phyloP scores from a whole-genome alignment of 2,329 filamentous ascomycete genomes.

The Trichoderma citrinoviride region DNA sequence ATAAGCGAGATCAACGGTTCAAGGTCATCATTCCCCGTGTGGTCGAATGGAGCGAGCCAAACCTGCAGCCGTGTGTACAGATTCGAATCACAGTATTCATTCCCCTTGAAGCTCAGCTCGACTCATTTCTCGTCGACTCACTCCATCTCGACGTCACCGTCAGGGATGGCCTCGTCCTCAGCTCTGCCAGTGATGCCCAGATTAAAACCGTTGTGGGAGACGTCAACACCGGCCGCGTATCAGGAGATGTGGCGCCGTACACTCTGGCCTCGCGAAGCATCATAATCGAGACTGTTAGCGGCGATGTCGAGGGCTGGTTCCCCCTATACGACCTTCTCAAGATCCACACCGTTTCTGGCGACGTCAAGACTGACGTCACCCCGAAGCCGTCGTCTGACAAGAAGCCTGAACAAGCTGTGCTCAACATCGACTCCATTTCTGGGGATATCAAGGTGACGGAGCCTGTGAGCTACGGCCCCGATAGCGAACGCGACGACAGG shows the following conservation, averaged over 20 bases:
- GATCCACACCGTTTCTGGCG: constrained; percentile 46
- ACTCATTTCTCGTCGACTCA: constrained; percentile 37
- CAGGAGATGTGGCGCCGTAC: constrained; percentile 37
- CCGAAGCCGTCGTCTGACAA: constrained; percentile 40
- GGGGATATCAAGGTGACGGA: constrained; percentile 44
- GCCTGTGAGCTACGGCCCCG: constrained; percentile 34
- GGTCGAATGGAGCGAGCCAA: constrained; percentile 34
- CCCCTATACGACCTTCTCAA: constrained; percentile 50
- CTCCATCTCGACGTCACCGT: constrained; percentile 43
- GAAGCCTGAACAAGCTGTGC: constrained; percentile 39
- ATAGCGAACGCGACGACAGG: constrained; percentile 24
- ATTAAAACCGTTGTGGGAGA: constrained; percentile 41
- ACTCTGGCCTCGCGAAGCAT: constrained; percentile 44
- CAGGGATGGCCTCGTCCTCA: constrained; percentile 41
- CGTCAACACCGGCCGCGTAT: constrained; percentile 36
- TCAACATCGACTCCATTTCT: constrained; percentile 44
- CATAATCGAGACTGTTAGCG: constrained; percentile 43
- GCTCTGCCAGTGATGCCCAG: constrained; percentile 29
- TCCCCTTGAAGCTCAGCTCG: constrained; percentile 41
- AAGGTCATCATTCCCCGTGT: constrained; percentile 40
- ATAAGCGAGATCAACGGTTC: constrained; percentile 39
- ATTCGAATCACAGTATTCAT: constrained; percentile 48
- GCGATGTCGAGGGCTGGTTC: constrained; percentile 47
- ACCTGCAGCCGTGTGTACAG: constrained; percentile 45
- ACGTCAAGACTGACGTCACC: constrained; percentile 40